phyloP scores from a whole-genome alignment of 2,329 filamentous ascomycete species.

The Fusarium protoensiforme region DNA sequence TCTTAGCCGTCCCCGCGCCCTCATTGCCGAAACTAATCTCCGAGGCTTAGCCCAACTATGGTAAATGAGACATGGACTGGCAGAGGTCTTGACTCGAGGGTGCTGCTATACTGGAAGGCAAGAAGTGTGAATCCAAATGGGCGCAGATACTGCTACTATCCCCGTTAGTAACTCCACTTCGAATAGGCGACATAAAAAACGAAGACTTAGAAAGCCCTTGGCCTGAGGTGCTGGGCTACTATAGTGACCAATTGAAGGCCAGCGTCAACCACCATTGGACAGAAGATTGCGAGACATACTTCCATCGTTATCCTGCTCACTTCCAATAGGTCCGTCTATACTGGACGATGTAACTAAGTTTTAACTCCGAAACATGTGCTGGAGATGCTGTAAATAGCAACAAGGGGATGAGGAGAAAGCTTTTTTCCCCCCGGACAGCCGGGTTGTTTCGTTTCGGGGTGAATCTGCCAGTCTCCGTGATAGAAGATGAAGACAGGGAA shows the following conservation, averaged over 20 bases:
- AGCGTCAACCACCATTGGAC: neutral
- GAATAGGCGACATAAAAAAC: no score
- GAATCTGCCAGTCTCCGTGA: neutral
- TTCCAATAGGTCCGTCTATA: neutral
- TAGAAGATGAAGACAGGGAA: neutral
- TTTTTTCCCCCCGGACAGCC: neutral
- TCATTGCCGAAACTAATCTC: no score
- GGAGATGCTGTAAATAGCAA: neutral
- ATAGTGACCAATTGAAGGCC: neutral
- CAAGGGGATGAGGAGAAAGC: neutral
- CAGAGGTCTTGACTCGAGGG: no score
- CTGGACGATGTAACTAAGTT: neutral
- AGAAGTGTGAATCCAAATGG: no score
- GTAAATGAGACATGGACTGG: neutral
- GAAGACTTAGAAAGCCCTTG: no score
- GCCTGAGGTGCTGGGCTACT: neutral
- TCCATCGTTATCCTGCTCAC: neutral
- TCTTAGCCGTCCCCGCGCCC: no score
- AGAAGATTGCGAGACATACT: neutral
- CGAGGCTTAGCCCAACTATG: neutral
- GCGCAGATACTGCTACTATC: no score
- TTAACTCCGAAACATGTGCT: neutral
- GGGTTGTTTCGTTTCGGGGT: neutral
- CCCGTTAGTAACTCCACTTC: no score
- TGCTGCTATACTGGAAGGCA: no score